A percentile compares a stretch with the other conserved stretches of the same genome.
phyloP scores from a whole-genome alignment of 768 basidiomycete species.

The Mycena haematopus region DNA sequence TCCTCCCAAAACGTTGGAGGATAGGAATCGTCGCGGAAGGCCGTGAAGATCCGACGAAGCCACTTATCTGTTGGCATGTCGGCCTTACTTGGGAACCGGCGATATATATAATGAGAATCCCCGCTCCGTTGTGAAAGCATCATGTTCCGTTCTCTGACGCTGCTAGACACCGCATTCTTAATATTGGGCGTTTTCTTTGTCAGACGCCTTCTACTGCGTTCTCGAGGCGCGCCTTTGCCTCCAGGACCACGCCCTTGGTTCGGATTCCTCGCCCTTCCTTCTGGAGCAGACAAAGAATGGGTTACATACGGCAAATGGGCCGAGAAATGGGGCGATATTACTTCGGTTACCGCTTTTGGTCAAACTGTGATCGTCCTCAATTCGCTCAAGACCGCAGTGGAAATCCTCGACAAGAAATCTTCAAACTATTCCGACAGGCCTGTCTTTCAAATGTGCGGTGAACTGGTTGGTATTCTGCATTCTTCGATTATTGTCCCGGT shows the following conservation, averaged over 20 bases:
- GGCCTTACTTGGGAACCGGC: neutral
- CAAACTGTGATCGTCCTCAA: conserved; percentile 46
- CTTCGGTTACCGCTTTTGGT: conserved; percentile 39
- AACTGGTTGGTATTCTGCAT: conserved; percentile 25
- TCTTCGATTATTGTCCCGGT: conserved; percentile 3
- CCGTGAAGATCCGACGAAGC: neutral
- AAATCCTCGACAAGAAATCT: conserved; percentile 51
- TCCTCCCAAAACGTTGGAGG: too few relatives aligned
- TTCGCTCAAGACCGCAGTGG: conserved; percentile 35
- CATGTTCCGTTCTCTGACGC: conserved; percentile 10
- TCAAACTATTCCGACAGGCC: conserved; percentile 51
- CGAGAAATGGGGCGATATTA: conserved; percentile 16
- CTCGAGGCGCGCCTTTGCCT: neutral
- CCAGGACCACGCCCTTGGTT: conserved; percentile 18
- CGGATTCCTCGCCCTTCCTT: conserved; percentile 17
- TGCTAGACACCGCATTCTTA: neutral
- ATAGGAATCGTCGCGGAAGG: too few relatives aligned
- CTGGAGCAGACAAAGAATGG: conserved; percentile 15
- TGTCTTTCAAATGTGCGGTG: conserved; percentile 29
- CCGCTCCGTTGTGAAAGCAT: neutral
- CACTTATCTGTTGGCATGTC: too few relatives aligned
- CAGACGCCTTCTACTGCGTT: neutral
- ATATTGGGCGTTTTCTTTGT: conserved; percentile 1
- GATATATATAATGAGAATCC: neutral
- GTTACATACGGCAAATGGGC: conserved; percentile 11